Evolutionary conservation across 169 alveolate species (phyloP).

Genomic region (Plasmodium cynomolgi): DNA sequence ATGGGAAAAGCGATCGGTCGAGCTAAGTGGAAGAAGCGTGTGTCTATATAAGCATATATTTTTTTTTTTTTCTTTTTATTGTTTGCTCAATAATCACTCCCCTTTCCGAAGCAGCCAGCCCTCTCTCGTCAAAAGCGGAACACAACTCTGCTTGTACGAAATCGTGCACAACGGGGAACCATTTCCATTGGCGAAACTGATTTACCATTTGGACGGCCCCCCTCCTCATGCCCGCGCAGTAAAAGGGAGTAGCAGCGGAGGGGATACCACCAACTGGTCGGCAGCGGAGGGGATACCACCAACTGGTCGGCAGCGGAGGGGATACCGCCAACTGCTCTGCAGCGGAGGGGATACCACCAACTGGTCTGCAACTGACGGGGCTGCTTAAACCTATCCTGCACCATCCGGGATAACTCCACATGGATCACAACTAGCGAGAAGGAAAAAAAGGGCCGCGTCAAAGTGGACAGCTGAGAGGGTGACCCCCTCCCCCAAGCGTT

Average conservation of each 20-base stretch:
- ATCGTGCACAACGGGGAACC: neutral
- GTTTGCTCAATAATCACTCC: neutral
- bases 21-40: neutral
- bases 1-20: neutral
- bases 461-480: neutral
- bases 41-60: neutral
- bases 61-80: too few relatives aligned
- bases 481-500: neutral
- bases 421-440: neutral
- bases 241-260: neutral
- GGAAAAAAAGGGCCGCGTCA: neutral
- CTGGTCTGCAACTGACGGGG: neutral
- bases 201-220: neutral
- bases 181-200: neutral
- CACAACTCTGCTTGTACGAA: neutral
- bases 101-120: neutral
- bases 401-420: neutral
- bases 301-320: neutral
- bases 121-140: neutral
- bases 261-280: too few relatives aligned
- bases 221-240: neutral
- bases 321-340: too few relatives aligned
- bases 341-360: too few relatives aligned
- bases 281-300: too few relatives aligned
- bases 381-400: neutral